A percentile compares a stretch with the other conserved stretches of the same genome.
phyloP scores from a whole-genome alignment of 148 eudicot genomes.

The Spergularia bocconei region DNA sequence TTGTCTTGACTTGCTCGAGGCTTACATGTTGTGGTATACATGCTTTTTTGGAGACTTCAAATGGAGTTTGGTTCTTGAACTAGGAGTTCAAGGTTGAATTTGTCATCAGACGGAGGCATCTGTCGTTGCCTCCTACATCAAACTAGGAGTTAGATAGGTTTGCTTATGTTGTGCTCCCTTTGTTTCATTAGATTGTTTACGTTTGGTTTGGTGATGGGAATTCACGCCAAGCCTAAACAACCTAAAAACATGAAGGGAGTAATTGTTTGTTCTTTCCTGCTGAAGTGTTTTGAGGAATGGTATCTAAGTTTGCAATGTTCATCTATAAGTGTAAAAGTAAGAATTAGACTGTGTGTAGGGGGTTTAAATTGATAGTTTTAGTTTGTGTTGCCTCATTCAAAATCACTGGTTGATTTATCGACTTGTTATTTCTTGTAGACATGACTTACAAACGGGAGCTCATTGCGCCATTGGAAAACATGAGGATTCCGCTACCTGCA shows the following conservation, averaged over 20 bases:
- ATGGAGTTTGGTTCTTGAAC: neutral
- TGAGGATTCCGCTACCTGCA: slow-evolving; percentile 60
- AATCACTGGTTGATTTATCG: neutral
- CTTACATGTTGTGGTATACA: neutral
- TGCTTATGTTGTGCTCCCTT: neutral
- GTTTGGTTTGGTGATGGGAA: no score
- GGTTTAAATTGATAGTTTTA: neutral
- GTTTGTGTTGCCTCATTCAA: neutral
- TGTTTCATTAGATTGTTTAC: no score
- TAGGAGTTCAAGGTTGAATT: neutral
- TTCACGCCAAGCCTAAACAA: no score
- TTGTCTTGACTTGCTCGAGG: neutral
- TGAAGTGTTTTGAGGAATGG: neutral
- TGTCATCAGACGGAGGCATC: neutral
- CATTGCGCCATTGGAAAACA: slow-evolving; percentile 55
- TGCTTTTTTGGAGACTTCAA: neutral
- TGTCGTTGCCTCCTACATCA: neutral
- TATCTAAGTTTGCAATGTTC: neutral
- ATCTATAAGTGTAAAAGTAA: neutral
- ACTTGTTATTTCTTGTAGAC: slow-evolving; percentile 40
- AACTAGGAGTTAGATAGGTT: neutral
- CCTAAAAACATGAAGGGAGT: no score
- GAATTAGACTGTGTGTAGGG: neutral
- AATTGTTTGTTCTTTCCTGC: no score
- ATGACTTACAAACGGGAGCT: slow-evolving; percentile 61